These are phyloP conservation scores for Lepiota venenata DNA, from an alignment of 768 basidiomycete species.

Conservation along the genomic window DNA sequence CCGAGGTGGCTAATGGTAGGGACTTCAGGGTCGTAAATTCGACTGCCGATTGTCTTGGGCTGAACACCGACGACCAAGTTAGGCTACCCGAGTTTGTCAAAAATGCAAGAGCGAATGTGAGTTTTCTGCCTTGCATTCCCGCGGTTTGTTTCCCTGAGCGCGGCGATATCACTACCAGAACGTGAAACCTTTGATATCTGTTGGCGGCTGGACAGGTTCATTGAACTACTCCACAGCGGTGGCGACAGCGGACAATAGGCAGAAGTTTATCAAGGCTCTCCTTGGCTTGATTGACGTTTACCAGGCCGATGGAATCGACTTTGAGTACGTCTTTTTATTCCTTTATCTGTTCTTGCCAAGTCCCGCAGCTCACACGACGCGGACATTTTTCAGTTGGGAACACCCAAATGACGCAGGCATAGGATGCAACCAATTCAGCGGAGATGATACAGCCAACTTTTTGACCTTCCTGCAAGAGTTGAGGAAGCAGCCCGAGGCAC, in stretches of 20 bases:
- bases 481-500: conserved; percentile 44
- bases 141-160: not conserved
- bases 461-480: conserved; percentile 72
- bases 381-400: conserved; percentile 74
- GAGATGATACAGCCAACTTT: conserved; percentile 70
- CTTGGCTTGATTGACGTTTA: conserved; percentile 42
- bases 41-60: conserved; percentile 22
- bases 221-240: conserved; percentile 57
- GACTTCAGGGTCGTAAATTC: conserved; percentile 26
- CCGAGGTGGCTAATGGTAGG: not conserved
- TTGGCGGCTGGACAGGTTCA: conserved; percentile 71
- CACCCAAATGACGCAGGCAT: conserved; percentile 67
- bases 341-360: not conserved
- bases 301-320: conserved; percentile 54
- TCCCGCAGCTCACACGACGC: not conserved
- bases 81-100: conserved; percentile 47
- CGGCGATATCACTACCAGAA: conserved; percentile 28
- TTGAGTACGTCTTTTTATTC: conserved; percentile 31
- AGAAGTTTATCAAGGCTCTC: conserved; percentile 54
- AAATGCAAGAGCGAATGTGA: conserved; percentile 35
- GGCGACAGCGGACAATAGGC: conserved; percentile 49
- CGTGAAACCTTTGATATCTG: conserved; percentile 52
- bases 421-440: conserved; percentile 60
- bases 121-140: conserved; percentile 12
- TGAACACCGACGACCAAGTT: conserved; percentile 35